A percentile compares a stretch with the other conserved stretches of the same genome.
Conservation (phyloP, 345 rosid species). For the Sisymbrium irio region DNA sequence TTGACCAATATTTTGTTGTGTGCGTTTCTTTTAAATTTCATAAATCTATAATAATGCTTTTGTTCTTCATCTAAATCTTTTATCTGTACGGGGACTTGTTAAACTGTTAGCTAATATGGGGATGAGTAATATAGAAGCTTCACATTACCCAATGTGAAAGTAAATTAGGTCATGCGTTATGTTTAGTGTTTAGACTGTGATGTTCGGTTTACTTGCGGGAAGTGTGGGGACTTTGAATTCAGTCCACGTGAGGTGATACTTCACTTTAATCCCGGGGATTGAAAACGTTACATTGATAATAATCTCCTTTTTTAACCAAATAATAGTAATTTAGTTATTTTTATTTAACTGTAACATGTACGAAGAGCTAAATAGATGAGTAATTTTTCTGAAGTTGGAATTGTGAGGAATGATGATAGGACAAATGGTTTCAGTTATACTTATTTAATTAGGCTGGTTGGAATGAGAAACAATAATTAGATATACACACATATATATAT, state of each 20-base stretch:
- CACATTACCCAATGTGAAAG: conserved; percentile 24
- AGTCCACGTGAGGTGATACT: conserved; percentile 25
- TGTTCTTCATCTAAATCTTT: conserved; percentile 10
- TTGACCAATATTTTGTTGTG: conserved; percentile 9
- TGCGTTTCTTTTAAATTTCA: conserved; percentile 10
- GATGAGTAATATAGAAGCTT: conserved; percentile 29
- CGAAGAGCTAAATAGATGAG: not conserved
- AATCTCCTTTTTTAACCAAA: not conserved
- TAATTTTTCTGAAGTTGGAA: not conserved
- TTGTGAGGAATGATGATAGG: not conserved
- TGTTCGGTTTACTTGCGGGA: conserved; percentile 34
- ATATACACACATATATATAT: no score
- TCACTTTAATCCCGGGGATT: conserved; percentile 17
- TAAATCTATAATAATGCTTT: not conserved
- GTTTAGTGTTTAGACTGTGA: conserved; percentile 30
- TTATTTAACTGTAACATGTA: not conserved
- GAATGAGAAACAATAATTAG: no score
- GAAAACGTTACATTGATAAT: conserved; percentile 24
- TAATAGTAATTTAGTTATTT: not conserved
- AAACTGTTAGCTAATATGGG: not conserved
- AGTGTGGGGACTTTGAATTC: conserved; percentile 27
- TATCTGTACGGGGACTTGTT: not conserved
- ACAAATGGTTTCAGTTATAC: not conserved
- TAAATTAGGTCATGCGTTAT: conserved; percentile 36
- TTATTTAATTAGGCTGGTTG: no score